Base-by-base conservation (phyloP, 2,329 filamentous ascomycete genomes). In the Gaeumannomyces tritici region DNA sequence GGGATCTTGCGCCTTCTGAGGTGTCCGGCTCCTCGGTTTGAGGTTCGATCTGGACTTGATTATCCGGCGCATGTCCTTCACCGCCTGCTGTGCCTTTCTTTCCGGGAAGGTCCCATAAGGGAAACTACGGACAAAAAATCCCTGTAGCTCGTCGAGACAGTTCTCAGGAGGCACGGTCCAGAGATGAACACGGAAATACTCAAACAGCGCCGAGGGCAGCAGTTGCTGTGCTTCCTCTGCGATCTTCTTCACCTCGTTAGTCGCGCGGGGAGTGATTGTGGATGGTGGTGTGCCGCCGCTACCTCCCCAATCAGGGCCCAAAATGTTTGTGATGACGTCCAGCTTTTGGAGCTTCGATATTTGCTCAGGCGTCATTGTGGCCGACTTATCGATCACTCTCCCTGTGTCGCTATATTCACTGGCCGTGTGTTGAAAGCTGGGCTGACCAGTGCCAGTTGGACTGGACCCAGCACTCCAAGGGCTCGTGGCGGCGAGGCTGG, bases 1-100 rank as follows among this genome's bases (percentile, higher is more conserved):
- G 47, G 62, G 63, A 58, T 73, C 71, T 31, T 68, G 67, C 33
- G 69, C 65, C 29, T 33, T 33, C n/a, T 24, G 28, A 26, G 35
- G 58, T 26, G 33, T 60, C 33, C 64, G 59, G 60, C 68, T 67
- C 57, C 64, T 66, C 33, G 42, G 18, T 24, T 51, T 51, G 42
- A 24, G 18, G 42, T 51, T 51, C 18, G 42, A n/a, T 51, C 42
- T 51, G 42, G 42, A 51, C 3, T 24, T 51, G 42, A 51, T 24
- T 51, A 51, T 51, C 42, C 42, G 42, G 55, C 55, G 28, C 15
- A 29, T 18, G 13, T 56, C 55, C 24, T 56, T 56, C 6, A 26
- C 6, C 4, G 55, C 55, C 5, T 29, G 26, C 4, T 21, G 11
- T 56, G 55, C 24, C 55, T 51, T 51, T 21, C 21, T 21, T 51